Base-by-base conservation (phyloP, 2,329 filamentous ascomycete species). In the Talaromyces funiculosus region DNA sequence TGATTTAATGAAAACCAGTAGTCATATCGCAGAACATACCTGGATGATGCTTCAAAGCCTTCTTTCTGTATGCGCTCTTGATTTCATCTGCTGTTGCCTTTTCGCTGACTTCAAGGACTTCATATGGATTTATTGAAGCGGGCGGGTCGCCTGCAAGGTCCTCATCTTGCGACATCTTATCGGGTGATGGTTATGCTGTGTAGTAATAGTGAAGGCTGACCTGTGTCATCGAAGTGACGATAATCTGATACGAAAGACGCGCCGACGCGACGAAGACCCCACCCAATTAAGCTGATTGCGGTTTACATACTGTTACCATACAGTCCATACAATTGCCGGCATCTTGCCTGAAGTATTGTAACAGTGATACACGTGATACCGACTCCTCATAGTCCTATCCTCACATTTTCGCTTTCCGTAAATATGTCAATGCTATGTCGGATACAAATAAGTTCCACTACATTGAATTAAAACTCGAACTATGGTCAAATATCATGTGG, bases 11-110 rank as follows among this genome's bases (percentile, higher is more conserved):
- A 40, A 40, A 7, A n/a, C n/a, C 9, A 1, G 9, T 18, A 16
- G 9, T 9, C 9, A 18, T 20, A 7, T 29, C 20, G 40, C 67
- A 22, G 16, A 47, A 58, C 77, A 67, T 82, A 93, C 89, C 89
- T 67, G 90, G 90, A 69, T 99, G 94, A 68, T 92, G 84, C 73
- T 86, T 92, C 62, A 99, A 81, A 3, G 94, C 94, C 55, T 89
- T 86, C 73, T 95, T 96, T 71, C 91, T 89, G 79, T 99, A 99
- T 18, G 93, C 91, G 18, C 85, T 86, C 73, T 95, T 97, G 77
- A 99, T 84, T 69, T 96, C 85, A 64, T 91, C 86, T 42, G 86
- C 78, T 0, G 89, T 90, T 14, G 92, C 92, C 57, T 84, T 79
- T 63, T 85, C 84, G 38, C 87, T 82, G 42, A 99, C 74, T 22